phyloP scores from a whole-genome alignment of 805 yeast species.

The Nadsonia fulvescens region DNA sequence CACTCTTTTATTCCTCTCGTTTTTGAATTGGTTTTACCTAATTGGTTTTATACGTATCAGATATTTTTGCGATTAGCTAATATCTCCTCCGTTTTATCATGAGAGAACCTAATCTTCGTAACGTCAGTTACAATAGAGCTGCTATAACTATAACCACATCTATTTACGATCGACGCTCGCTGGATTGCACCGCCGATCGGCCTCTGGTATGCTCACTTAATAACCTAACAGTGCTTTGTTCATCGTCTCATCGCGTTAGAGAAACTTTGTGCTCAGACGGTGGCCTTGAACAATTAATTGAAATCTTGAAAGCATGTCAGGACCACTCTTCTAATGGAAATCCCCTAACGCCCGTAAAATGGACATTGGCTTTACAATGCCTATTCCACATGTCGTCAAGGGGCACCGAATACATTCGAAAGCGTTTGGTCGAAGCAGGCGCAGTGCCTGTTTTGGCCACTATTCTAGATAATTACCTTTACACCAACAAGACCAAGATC shows the following conservation, averaged over 20 bases:
- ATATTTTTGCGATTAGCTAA: background rate
- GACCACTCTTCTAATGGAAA: slow-evolving; percentile 12
- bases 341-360: slow-evolving; percentile 79
- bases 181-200: slow-evolving; percentile 75
- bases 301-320: slow-evolving; percentile 69
- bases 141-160: slow-evolving; percentile 83
- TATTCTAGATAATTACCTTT: slow-evolving; percentile 68
- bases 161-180: slow-evolving; percentile 78
- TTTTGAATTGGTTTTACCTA: too few relatives aligned
- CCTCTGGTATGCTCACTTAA: slow-evolving; percentile 85
- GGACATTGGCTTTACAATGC: slow-evolving; percentile 92
- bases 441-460: slow-evolving; percentile 83
- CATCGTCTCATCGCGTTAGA: slow-evolving; percentile 74
- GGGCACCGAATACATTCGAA: slow-evolving; percentile 74
- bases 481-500: slow-evolving; percentile 6
- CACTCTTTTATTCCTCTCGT: too few relatives aligned
- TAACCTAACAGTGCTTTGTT: slow-evolving; percentile 72
- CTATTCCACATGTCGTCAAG: slow-evolving; percentile 80
- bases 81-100: slow-evolving; percentile 25
- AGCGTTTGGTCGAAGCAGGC: slow-evolving; percentile 81
- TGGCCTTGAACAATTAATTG: slow-evolving; percentile 74
- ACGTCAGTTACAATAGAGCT: slow-evolving; percentile 66
- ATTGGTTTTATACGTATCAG: too few relatives aligned
- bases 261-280: slow-evolving; percentile 84
- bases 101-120: slow-evolving; percentile 82